phyloP scores from a whole-genome alignment of 805 yeast species.

The Nakazawaea anatomiae region DNA sequence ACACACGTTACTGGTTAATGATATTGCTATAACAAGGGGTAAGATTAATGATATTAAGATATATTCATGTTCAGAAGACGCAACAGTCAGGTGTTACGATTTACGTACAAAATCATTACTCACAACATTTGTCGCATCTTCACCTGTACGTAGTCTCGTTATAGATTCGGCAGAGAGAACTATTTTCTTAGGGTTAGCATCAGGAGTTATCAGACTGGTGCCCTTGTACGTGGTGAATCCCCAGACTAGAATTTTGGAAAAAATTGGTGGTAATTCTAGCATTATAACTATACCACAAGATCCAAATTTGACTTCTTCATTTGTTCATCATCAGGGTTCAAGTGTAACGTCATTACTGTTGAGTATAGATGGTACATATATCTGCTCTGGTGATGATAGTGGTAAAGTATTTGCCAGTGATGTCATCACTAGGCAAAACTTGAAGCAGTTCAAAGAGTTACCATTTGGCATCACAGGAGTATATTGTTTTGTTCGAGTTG shows the following conservation, averaged over 20 bases:
- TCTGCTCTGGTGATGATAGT: conserved; percentile 67
- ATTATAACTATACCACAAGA: conserved; percentile 47
- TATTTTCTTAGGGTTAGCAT: conserved; percentile 59
- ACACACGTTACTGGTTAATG: conserved; percentile 45
- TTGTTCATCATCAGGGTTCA: conserved; percentile 42
- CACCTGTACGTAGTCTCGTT: conserved; percentile 49
- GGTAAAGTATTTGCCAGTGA: conserved; percentile 72
- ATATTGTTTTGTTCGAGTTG: conserved; percentile 11
- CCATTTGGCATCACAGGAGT: conserved; percentile 21
- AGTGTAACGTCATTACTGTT: conserved; percentile 48
- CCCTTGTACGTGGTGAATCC: conserved; percentile 42
- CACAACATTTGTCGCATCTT: conserved; percentile 67
- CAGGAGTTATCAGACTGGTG: conserved; percentile 56
- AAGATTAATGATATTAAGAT: conserved; percentile 52
- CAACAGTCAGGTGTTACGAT: conserved; percentile 69
- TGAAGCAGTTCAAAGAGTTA: conserved; percentile 43
- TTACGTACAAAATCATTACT: conserved; percentile 39
- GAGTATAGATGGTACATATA: conserved; percentile 67
- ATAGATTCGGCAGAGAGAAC: conserved; percentile 78
- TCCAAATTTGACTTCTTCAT: conserved; percentile 40
- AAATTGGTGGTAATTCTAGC: conserved; percentile 54
- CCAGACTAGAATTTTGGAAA: conserved; percentile 35
- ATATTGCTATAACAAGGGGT: conserved; percentile 38
- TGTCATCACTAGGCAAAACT: conserved; percentile 60
- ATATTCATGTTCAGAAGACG: conserved; percentile 66